Conservation (phyloP, 2,329 filamentous ascomycete species). For the Ceratocystiopsis brevicomis region DNA sequence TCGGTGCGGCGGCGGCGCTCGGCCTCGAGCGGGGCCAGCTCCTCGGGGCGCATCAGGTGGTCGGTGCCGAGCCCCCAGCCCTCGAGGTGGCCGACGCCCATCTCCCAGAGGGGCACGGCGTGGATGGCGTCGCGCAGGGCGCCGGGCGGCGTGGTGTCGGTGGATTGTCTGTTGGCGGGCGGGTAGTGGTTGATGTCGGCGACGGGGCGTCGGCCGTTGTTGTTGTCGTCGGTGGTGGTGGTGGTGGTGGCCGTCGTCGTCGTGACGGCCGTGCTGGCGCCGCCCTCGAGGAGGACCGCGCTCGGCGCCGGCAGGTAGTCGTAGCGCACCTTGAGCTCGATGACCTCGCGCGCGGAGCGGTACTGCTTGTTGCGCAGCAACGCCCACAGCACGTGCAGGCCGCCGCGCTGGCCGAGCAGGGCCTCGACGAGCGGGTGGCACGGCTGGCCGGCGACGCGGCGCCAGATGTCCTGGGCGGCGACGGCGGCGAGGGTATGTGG, state of each 20-base stretch:
- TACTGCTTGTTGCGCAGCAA: conserved; percentile 39
- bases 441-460: background rate
- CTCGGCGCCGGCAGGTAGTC: conserved; percentile 20
- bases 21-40: conserved; percentile 38
- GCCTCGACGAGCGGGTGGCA: conserved; percentile 26
- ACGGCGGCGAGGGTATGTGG: background rate
- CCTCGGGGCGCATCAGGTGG: conserved; percentile 36
- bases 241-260: background rate
- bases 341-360: conserved; percentile 26
- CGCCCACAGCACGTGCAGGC: conserved; percentile 35
- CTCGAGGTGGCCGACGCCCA: conserved; percentile 35
- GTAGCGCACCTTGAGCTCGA: conserved; percentile 40
- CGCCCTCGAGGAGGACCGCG: background rate
- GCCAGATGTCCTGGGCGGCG: background rate
- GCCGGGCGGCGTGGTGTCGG: background rate
- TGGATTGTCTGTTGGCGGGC: too few relatives aligned
- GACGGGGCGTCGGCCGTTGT: background rate
- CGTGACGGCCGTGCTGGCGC: too few relatives aligned
- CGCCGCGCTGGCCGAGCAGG: conserved; percentile 37
- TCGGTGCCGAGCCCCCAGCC: conserved; percentile 31
- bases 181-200: too few relatives aligned
- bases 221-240: background rate
- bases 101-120: conserved; percentile 30
- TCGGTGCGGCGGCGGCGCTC: conserved; percentile 19
- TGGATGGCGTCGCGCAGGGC: conserved; percentile 18